Conservation (phyloP, 2,329 filamentous ascomycete species). For the Fusarium caatingaense region DNA sequence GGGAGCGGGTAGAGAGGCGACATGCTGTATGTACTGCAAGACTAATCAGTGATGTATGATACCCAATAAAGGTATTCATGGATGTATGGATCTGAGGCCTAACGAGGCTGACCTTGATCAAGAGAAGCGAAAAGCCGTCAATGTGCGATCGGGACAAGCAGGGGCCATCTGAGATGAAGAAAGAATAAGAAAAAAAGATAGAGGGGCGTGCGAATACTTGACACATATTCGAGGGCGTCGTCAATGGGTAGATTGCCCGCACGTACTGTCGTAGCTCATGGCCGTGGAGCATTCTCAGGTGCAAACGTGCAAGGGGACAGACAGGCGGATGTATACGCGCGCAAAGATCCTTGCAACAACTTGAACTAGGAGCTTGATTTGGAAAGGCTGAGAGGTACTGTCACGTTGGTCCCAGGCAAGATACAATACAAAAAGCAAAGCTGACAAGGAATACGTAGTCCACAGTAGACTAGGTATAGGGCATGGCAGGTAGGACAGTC, state of each 20-base stretch:
- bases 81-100: constrained; percentile 14
- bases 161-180: constrained; percentile 8
- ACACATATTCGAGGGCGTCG: constrained; percentile 21
- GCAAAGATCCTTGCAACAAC: constrained; percentile 37
- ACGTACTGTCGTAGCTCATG: constrained; percentile 17
- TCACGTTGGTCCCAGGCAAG: constrained; percentile 13
- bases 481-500: not conserved
- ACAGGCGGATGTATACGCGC: constrained; percentile 29
- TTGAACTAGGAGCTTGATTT: constrained; percentile 35
- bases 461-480: not conserved
- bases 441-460: constrained; percentile 4
- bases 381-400: constrained; percentile 41
- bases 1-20: constrained; percentile 42
- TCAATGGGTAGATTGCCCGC: constrained; percentile 11
- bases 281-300: constrained; percentile 29
- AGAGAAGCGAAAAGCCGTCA: constrained; percentile 15
- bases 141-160: constrained; percentile 11
- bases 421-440: constrained; percentile 24
- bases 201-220: constrained; percentile 23
- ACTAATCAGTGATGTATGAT: not conserved
- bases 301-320: constrained; percentile 38
- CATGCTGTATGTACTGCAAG: constrained; percentile 15
- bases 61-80: not conserved
- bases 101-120: constrained; percentile 17
- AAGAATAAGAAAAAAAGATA: not conserved